Evolutionary conservation across 768 basidiomycete genomes (phyloP), one percentile per base, ranked within the genome.

Genomic region (Boletus vinaceobasis): DNA sequence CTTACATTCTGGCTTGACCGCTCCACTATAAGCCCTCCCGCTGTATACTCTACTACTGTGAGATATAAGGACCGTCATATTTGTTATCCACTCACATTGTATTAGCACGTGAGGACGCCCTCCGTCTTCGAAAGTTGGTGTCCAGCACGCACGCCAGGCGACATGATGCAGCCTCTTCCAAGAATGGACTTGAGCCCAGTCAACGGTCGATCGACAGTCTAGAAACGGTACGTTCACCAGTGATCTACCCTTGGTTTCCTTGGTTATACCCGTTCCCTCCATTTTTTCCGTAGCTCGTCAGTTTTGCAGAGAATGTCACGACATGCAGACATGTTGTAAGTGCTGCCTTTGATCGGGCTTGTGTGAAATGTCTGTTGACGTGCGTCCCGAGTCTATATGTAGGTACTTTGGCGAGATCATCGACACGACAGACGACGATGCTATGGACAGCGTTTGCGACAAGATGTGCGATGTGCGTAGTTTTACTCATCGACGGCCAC

Each of bases 31-130:
- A 93, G 90, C 82, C 88, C 2, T 78, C 91, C 0, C 90, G 88
- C 71, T 93, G 90, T 59, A 74, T 92, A 27, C 69, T 93, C 1
- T 93, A 90, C 65, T 93, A 91, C 63, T 92, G 90, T 89, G 58
- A 63, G 83, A 43, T 3, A 38, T 5, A 1, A 14, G 1, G 6
- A 15, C 26, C 8, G 9, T 48, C 47, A 39, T 32, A 29, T 38
- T 45, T 37, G 9, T 37, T 40, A 29, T 15, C 15, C 29, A 21
- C 43, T 56, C 2, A 45, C 13, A 21, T 29, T 4, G 31, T 5
- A 27, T 47, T 48, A 92, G 90, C 90, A 45, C 80, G 88, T n/a
- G 88, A 92, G 70, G 89, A 93, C 51, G 83, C 80, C 3, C 55
- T 79, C 29, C 74, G 77, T 43, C 81, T 86, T 36, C 79, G 75